Evolutionary conservation across 179 eudicot species (phyloP).

Genomic region (Pouteria campechiana): DNA sequence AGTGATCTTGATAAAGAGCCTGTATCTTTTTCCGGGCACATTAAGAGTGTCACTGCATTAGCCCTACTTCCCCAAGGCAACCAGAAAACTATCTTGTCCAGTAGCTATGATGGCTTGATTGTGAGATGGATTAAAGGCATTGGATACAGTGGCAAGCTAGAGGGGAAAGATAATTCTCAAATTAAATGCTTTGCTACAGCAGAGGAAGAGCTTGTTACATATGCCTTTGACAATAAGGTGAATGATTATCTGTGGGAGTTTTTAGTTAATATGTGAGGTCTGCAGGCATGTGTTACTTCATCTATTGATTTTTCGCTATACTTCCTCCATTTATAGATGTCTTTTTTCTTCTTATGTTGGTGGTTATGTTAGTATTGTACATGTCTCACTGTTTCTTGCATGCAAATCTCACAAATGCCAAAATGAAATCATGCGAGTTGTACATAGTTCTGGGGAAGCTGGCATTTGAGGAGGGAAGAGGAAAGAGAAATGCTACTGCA

Average conservation of each 20-base stretch:
- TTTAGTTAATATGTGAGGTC: too few species aligned
- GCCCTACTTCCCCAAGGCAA: slow-evolving; percentile 40
- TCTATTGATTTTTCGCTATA: too few species aligned
- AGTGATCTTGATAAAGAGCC: slow-evolving; percentile 73
- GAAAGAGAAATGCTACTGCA: too few species aligned
- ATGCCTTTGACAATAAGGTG: slow-evolving; percentile 90
- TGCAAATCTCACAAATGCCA: too few species aligned
- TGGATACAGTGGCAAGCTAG: slow-evolving; percentile 74
- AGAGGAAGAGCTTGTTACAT: slow-evolving; percentile 66
- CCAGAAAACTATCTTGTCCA: slow-evolving; percentile 50
- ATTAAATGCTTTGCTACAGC: slow-evolving; percentile 82
- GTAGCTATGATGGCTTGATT: slow-evolving; percentile 92
- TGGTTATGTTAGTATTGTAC: neutral
- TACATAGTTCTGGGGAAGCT: too few species aligned
- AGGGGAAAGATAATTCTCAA: slow-evolving; percentile 69
- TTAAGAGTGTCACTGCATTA: slow-evolving; percentile 72
- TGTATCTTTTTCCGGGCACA: slow-evolving; percentile 65
- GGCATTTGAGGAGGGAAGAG: too few species aligned
- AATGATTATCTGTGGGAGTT: neutral
- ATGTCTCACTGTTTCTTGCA: neutral
- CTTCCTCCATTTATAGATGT: neutral
- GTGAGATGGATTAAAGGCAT: slow-evolving; percentile 77
- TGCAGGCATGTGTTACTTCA: too few species aligned
- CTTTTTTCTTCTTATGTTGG: neutral
- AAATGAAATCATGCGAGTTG: too few species aligned